Conservation (phyloP, 2,329 filamentous ascomycete species). For the Alternaria ethzedia region DNA sequence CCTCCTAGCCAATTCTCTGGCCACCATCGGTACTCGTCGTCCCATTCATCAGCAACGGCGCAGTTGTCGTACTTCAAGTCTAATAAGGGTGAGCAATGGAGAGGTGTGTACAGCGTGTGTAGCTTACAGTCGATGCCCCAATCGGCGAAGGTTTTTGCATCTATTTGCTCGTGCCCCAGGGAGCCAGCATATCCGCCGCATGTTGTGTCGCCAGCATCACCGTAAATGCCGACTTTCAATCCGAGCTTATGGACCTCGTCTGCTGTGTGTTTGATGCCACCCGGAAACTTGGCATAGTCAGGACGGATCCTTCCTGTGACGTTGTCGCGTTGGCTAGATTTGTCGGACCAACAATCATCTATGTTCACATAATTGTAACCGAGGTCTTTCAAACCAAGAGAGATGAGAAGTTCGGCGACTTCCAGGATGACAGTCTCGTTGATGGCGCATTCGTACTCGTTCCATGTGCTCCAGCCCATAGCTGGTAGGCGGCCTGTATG, state of each 20-base stretch:
- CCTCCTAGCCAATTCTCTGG: slow-evolving; percentile 45
- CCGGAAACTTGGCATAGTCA: slow-evolving; percentile 63
- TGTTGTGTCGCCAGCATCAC: slow-evolving; percentile 58
- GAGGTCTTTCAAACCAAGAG: slow-evolving; percentile 27
- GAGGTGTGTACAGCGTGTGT: background rate
- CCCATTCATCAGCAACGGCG: slow-evolving; percentile 46
- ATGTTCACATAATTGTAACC: slow-evolving; percentile 59
- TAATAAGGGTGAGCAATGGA: background rate
- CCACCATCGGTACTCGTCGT: slow-evolving; percentile 49
- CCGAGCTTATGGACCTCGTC: slow-evolving; percentile 62
- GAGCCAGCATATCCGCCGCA: slow-evolving; percentile 65
- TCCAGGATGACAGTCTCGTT: slow-evolving; percentile 28
- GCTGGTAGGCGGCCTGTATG: slow-evolving; percentile 23
- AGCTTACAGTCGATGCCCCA: slow-evolving; percentile 39
- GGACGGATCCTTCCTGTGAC: slow-evolving; percentile 42
- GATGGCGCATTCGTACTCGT: slow-evolving; percentile 29
- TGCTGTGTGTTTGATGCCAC: slow-evolving; percentile 63
- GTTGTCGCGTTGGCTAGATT: slow-evolving; percentile 51
- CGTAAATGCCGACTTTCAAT: slow-evolving; percentile 68
- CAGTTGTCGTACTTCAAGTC: slow-evolving; percentile 46
- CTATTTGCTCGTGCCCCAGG: slow-evolving; percentile 61
- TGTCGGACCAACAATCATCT: slow-evolving; percentile 64
- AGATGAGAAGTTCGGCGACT: slow-evolving; percentile 20
- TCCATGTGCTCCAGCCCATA: slow-evolving; percentile 34
- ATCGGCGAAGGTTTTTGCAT: slow-evolving; percentile 61